phyloP scores from a whole-genome alignment of 1,284 basidiomycete genomes.

The Violaceomyces palustris region DNA sequence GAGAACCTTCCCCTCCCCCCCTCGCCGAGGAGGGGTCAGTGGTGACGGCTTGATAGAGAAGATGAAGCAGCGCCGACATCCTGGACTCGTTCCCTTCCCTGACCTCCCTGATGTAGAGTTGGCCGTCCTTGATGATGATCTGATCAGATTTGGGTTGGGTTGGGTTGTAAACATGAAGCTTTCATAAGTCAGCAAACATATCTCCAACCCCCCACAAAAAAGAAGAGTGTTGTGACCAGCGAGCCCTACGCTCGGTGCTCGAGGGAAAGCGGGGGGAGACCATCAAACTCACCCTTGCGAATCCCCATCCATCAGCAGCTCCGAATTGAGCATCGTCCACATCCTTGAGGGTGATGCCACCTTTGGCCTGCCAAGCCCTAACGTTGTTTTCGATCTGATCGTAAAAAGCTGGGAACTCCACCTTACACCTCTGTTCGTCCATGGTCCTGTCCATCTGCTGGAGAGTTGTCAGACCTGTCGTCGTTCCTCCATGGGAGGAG shows the following conservation, averaged over 20 bases:
- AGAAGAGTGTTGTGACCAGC: background rate
- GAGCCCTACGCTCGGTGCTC: background rate
- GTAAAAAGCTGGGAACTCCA: conserved; percentile 33
- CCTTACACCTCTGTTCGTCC: conserved; percentile 11
- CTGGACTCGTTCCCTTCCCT: conserved; percentile 25
- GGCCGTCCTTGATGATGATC: conserved; percentile 25
- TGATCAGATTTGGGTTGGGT: background rate
- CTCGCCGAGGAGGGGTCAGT: conserved; percentile 6
- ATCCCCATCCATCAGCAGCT: conserved; percentile 9
- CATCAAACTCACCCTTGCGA: conserved; percentile 8
- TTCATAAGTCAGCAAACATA: no score
- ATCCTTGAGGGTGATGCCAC: conserved; percentile 14
- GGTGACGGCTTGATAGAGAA: conserved; percentile 17
- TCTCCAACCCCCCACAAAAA: no score
- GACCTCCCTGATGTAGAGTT: conserved; percentile 24
- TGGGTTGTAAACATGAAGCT: background rate
- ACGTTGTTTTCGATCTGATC: conserved; percentile 25
- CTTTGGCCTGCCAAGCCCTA: conserved; percentile 19
- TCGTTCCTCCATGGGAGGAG: no score
- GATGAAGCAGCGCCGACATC: conserved; percentile 22
- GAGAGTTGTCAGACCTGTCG: conserved; percentile 3
- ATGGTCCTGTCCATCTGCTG: conserved; percentile 15
- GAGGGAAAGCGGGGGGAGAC: background rate
- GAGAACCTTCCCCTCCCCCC: background rate
- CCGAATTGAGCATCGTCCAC: conserved; percentile 16